Base-by-base conservation (phyloP, 805 yeast species). In the Pichia nanzhaoensis region DNA sequence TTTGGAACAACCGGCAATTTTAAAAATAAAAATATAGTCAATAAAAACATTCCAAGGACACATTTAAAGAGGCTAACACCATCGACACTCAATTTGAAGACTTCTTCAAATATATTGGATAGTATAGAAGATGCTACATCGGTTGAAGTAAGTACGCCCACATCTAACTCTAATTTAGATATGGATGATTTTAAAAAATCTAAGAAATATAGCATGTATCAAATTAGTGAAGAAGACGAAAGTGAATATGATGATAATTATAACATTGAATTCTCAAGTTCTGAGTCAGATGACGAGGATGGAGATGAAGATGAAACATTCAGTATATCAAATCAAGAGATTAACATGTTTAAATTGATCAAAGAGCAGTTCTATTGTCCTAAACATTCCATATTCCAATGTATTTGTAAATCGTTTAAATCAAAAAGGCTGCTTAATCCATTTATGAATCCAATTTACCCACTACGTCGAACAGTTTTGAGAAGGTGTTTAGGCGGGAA, bases 381-480 rank as follows among this genome's bases (percentile, higher is more conserved):
- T 6, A 56, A 52, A 31, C 64, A 61, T 41, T 54, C 57, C 20
- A 44, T 55, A 27, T 50, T 58, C 39, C 59, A 53, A 39, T 60
- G 64, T 45, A 45, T 49, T 9, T 57, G 60, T 39, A 46, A 48
- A 22, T 43, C 53, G 12, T 24, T 39, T 34, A 46, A 44, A 10
- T 35, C 50, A 9, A 45, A 51, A 33, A 52, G 46, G 37, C 44
- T 44, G 17, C 38, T 47, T 28, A 48, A 48, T 19, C 40, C 47
- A 19, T 52, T 51, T 14, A 41, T 45, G 1, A 53, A 53, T 35
- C 56, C 58, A 12, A 46, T 49, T 5, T 46, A 40, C 21, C 41
- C 39, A n/a, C 16, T 51, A 17, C 47, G 44, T 17, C 42, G 44
- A 2, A 21, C 24, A 17, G 14, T 24, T 7, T 24, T 35, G 17